These are phyloP conservation scores for Saturnispora saitoi DNA, from an alignment of 805 yeast species.

Conservation along the genomic window DNA sequence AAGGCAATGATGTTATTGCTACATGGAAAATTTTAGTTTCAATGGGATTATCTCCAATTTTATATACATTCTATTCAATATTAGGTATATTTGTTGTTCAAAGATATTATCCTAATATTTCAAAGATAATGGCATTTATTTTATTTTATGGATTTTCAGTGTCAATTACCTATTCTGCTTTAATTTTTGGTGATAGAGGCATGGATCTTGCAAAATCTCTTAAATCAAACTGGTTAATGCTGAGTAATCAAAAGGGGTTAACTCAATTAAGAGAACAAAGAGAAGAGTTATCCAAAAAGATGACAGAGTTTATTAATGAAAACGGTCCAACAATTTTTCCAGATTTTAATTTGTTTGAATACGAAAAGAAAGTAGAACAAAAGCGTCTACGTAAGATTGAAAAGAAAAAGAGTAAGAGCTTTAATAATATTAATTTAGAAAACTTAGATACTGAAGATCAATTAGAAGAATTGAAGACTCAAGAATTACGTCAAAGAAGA, in stretches of 20 bases:
- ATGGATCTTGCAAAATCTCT: constrained; percentile 79
- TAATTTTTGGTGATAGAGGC: constrained; percentile 88
- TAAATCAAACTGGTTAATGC: constrained; percentile 66
- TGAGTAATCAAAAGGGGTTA: constrained; percentile 50
- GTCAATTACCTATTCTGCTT: constrained; percentile 78
- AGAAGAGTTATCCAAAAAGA: constrained; percentile 53
- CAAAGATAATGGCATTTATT: constrained; percentile 26
- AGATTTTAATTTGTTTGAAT: constrained; percentile 58
- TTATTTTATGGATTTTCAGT: constrained; percentile 59
- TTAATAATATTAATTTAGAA: constrained; percentile 8
- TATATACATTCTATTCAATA: constrained; percentile 73
- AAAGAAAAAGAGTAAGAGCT: constrained; percentile 17
- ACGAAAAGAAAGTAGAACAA: constrained; percentile 32
- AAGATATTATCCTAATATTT: constrained; percentile 17
- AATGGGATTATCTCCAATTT: constrained; percentile 79
- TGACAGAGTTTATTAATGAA: constrained; percentile 70
- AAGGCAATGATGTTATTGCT: constrained; percentile 90
- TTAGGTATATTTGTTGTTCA: constrained; percentile 38
- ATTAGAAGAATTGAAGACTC: constrained; percentile 42
- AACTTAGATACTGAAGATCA: constrained; percentile 33
- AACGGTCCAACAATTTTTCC: constrained; percentile 83
- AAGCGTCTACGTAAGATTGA: constrained; percentile 24
- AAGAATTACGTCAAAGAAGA: constrained; percentile 38
- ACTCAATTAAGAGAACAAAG: constrained; percentile 54
- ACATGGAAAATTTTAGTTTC: constrained; percentile 94